These are phyloP conservation scores for Colletotrichum brevisporum DNA, from an alignment of 2,329 filamentous ascomycete genomes.

Conservation along the genomic window DNA sequence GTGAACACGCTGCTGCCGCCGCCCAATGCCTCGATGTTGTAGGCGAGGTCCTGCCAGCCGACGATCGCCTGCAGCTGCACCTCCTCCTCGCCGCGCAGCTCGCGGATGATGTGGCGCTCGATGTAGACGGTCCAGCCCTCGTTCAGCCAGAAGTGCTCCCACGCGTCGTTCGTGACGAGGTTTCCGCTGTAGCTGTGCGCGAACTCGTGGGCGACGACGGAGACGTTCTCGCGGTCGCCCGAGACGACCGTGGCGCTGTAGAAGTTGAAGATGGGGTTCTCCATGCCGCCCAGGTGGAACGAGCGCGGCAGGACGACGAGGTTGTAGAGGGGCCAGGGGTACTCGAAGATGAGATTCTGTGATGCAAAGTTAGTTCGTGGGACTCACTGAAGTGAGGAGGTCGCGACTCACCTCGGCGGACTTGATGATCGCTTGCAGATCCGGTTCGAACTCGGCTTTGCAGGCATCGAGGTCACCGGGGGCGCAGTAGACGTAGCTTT, in stretches of 20 bases:
- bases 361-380: too few species aligned
- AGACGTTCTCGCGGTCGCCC: slow-evolving; percentile 9
- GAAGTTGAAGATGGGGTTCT: slow-evolving; percentile 95
- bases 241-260: slow-evolving; percentile 79
- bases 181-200: slow-evolving; percentile 38
- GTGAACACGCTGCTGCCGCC: slow-evolving; percentile 16
- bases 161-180: slow-evolving; percentile 34
- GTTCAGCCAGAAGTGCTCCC: slow-evolving; percentile 39
- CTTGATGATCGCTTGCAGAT: slow-evolving; percentile 92
- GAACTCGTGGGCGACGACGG: slow-evolving; percentile 38
- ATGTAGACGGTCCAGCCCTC: slow-evolving; percentile 30
- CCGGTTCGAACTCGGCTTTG: slow-evolving; percentile 92
- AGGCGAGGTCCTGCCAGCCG: slow-evolving; percentile 26
- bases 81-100: slow-evolving; percentile 21
- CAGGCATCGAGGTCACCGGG: slow-evolving; percentile 87
- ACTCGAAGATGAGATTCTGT: slow-evolving; percentile 80
- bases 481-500: slow-evolving; percentile 87
- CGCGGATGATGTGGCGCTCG: slow-evolving; percentile 23
- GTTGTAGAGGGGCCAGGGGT: slow-evolving; percentile 96
- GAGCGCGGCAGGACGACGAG: slow-evolving; percentile 81
- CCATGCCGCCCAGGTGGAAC: slow-evolving; percentile 65
- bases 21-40: slow-evolving; percentile 18
- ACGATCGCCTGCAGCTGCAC: slow-evolving; percentile 26
- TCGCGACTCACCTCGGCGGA: slow-evolving; percentile 71
- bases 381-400: too few species aligned